Evolutionary conservation across 2,329 filamentous ascomycete species (phyloP).

Genomic region (Zalaria sp.): DNA sequence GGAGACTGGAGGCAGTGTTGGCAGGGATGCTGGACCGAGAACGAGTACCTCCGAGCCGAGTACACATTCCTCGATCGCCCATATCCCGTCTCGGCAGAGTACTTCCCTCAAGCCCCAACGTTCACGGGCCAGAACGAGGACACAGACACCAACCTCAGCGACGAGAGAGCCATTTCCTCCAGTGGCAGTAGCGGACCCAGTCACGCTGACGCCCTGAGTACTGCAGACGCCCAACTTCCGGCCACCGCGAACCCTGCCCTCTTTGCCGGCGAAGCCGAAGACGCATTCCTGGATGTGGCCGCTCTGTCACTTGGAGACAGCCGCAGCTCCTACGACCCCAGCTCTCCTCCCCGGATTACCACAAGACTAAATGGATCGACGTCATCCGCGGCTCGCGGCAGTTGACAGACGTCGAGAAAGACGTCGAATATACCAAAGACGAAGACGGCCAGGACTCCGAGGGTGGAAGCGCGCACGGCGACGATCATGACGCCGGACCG

Average conservation of each 20-base stretch:
- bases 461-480: too few species aligned
- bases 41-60: conserved; percentile 59
- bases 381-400: too few species aligned
- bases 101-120: conserved; percentile 2
- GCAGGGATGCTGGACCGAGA: conserved; percentile 89
- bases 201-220: conserved; percentile 12
- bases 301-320: too few species aligned
- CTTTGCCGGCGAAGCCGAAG: conserved; percentile 4
- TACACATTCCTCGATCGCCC: conserved; percentile 25
- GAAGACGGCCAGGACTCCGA: too few species aligned
- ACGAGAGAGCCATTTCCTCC: conserved; percentile 48
- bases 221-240: conserved; percentile 5
- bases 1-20: conserved; percentile 94
- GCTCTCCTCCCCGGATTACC: too few species aligned
- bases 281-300: neutral
- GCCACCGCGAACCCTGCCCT: conserved; percentile 5
- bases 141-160: conserved; percentile 10
- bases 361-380: too few species aligned
- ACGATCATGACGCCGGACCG: too few species aligned
- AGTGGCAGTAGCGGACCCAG: conserved; percentile 49
- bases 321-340: too few species aligned
- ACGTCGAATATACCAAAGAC: too few species aligned
- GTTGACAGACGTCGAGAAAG: too few species aligned
- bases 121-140: conserved; percentile 3
- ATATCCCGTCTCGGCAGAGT: conserved; percentile 27